Base-by-base conservation (phyloP, 768 basidiomycete genomes). In the Glaciozyma martinii region DNA sequence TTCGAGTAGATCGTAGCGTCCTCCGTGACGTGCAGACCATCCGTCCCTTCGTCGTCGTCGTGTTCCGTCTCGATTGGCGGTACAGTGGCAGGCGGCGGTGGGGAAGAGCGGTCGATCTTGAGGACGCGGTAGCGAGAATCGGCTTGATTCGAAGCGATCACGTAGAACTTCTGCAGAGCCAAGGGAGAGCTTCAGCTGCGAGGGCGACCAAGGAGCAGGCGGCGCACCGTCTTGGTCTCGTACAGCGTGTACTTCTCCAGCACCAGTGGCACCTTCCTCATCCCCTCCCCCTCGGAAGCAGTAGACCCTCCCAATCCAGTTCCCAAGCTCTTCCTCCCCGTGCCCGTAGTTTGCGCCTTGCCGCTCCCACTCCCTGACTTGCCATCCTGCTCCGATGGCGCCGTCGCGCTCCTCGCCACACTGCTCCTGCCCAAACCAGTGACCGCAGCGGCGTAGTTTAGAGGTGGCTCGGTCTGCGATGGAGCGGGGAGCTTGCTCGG, bases 211-310 rank as follows among this genome's bases (percentile, higher is more conserved):
- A 49, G 8, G 30, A 25, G 42, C 8, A 21, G 27, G 63, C 4
- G 30, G 19, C 75, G 29, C 43, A 77, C 79, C 69, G 86, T 81
- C 62, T 85, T 84, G 72, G 90, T 97, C 79, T 99, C 94, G 76
- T 95, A 97, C 5, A 98, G 79, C 40, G 90, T 86, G 79, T 90
- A 92, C 75, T 90, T 90, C 79, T 91, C 92, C 76, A 80, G 77
- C 15, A 71, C 64, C 8, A 66, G 55, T 44, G 46, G 46, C 46
- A 47, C 46, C 46, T 47, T 47, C 21, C 46, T 8, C 50, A 16
- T 8, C n/a, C 25, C 50, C 2, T 27, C 27, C n/a, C 29, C 27
- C 50, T 52, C 50, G 2, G 6, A 10, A 21, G 46, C 46, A 23
- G 3, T 47, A n/a, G 3, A 21, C 46, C 19, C 46, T 47, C 46